Conservation (phyloP, 2,329 filamentous ascomycete species). For the Arthrobotrys pseudoclavata region DNA sequence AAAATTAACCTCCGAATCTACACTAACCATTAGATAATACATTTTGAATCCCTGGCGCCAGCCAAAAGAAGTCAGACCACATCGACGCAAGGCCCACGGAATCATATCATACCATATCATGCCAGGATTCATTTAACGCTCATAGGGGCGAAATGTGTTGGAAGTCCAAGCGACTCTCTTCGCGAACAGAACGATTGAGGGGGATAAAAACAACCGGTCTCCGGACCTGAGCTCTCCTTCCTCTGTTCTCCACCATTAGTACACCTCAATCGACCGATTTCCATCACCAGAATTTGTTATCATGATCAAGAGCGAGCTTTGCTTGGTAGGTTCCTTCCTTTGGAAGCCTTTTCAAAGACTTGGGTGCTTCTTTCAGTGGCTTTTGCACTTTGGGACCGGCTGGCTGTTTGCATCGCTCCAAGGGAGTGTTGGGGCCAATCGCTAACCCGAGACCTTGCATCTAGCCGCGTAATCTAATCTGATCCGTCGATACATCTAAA, state of each 20-base stretch:
- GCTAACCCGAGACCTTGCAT: slow-evolving; percentile 39
- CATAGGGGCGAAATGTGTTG: slow-evolving; percentile 15
- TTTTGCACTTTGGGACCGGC: slow-evolving; percentile 23
- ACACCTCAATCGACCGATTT: slow-evolving; percentile 1
- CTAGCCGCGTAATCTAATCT: slow-evolving; percentile 59
- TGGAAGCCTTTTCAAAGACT: background rate
- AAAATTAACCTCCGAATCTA: background rate
- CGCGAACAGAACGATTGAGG: background rate
- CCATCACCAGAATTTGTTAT: background rate
- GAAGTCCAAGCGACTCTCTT: slow-evolving; percentile 1
- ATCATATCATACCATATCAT: background rate
- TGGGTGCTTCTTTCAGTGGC: background rate
- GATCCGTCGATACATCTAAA: slow-evolving; percentile 51
- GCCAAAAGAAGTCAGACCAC: slow-evolving; percentile 10
- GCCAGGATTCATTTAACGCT: slow-evolving; percentile 4
- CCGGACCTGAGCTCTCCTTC: background rate
- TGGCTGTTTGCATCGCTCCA: background rate
- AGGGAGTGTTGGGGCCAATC: slow-evolving; percentile 27
- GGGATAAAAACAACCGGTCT: background rate
- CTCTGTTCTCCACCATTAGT: slow-evolving; percentile 11
- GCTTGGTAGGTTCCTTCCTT: background rate
- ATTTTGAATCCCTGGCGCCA: background rate
- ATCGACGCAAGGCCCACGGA: slow-evolving; percentile 19
- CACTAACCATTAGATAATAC: slow-evolving; percentile 6
- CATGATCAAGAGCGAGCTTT: slow-evolving; percentile 1